Base-by-base conservation (phyloP, 176 grass and related monocot genomes). In the maize (Zea mays) region DNA sequence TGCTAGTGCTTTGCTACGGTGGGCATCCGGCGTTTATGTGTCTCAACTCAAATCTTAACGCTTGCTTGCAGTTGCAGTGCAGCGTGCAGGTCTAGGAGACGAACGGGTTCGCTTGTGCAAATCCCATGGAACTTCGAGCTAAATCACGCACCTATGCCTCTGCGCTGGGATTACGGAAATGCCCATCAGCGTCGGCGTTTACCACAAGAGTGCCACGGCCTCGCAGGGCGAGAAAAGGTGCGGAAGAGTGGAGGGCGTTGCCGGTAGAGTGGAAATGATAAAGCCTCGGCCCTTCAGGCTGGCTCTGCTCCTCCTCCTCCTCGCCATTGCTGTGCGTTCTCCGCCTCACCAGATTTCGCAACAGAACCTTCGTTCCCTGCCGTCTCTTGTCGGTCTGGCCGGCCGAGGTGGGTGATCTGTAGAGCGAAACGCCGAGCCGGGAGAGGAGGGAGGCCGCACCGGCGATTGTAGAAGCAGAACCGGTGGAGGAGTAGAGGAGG, bases 251-350 rank as follows among this genome's bases (percentile, higher is more conserved):
- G 79, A 69, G 86, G 88, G 83, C 41, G 76, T 12, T 65, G 1
- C 60, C 39, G 89, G 77, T 39, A 94, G 37, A 69, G 8, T 20
- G 36, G 41, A 68, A 86, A 40, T 33, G 27, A 80, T 80, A 88
- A 88, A 90, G 85, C 82, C 46, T 27, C 55, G 65, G 76, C 72
- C 69, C 54, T 56, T 56, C 72, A 39, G 3, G 0, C 38, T 39
- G 45, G 27, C 27, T 27, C 67, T 74, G 27, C 27, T 27, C 27
- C 40, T 65, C 33, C 66, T 54, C 38, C 8, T 55, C 46, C 14
- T 82, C 87, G 73, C 73, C 87, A 81, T 85, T 78, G 84, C 84
- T 85, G 73, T 69, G 62, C 84, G 65, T 57, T 55, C 78, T 51
- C 59, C 71, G 47, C 27, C 27, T 27, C 27, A 27, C 78, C 69